Conservation (phyloP, 495 filamentous ascomycete species). For the Collariella sp. region DNA sequence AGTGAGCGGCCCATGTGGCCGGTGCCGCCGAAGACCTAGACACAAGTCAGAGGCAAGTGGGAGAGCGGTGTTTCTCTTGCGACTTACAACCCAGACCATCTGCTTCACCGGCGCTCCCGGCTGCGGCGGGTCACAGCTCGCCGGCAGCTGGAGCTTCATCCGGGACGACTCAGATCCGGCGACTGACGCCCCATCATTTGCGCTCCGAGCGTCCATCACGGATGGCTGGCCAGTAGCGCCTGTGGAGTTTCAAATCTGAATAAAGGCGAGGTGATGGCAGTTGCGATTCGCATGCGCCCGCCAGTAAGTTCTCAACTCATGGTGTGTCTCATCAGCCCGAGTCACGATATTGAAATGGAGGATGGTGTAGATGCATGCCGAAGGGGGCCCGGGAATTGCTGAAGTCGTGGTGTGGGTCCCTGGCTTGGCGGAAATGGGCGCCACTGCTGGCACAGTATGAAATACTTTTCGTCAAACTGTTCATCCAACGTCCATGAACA, state of each 20-base stretch:
- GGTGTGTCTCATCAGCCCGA: background rate
- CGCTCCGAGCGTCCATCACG: slow-evolving; percentile 22
- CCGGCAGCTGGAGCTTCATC: slow-evolving; percentile 50
- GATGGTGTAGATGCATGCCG: background rate
- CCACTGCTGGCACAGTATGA: too few species aligned
- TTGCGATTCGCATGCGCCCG: slow-evolving; percentile 17
- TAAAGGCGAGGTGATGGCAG: slow-evolving; percentile 10
- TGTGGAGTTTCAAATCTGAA: background rate
- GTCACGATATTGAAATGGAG: background rate
- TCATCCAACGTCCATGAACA: too few species aligned
- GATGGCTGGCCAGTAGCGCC: background rate
- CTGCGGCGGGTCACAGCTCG: slow-evolving; percentile 73
- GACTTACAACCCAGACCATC: slow-evolving; percentile 71
- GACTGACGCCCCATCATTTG: slow-evolving; percentile 18
- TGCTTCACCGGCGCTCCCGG: slow-evolving; percentile 62
- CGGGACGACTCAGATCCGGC: slow-evolving; percentile 19
- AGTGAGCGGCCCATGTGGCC: slow-evolving; percentile 93
- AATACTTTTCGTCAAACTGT: too few species aligned
- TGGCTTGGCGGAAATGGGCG: too few species aligned
- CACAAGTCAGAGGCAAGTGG: slow-evolving; percentile 6
- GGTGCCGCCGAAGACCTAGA: slow-evolving; percentile 82
- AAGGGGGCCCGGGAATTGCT: background rate
- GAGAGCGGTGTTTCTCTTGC: background rate
- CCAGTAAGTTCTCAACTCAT: slow-evolving; percentile 17
- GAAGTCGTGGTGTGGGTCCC: background rate